Evolutionary conservation across 352 stramenopile genomes (phyloP), one percentile per base, ranked within the genome.

Genomic region (Aphanomyces stellatus): DNA sequence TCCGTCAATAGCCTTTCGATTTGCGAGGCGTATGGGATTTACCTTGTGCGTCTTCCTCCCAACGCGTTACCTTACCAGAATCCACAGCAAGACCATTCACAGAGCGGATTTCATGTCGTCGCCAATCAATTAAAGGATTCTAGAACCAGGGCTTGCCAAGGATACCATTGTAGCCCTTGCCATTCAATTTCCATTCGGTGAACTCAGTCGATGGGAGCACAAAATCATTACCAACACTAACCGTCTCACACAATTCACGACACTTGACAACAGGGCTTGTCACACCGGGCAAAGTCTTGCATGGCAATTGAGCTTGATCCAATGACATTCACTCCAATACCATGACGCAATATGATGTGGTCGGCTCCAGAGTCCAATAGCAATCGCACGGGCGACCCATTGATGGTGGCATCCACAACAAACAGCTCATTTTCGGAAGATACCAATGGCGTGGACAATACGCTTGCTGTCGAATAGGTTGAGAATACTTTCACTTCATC

Each of bases 91-190:
- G n/a, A n/a, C n/a, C 42, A 7, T 51, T n/a, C 13, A 51, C 42
- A 6, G 42, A 51, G 13, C n/a, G 13, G 42, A 51, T 51, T 8
- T n/a, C 13, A 33, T 48, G 53, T 17, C 53, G 34, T 17, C 25
- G 27, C 62, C 62, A 69, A 33, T 69, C 46, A 30, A 69, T 63
- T 0, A 42, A 15, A 40, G 46, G 62, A 51, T 69, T 69, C 24
- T 37, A 11, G 19, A 69, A 59, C 62, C 62, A 69, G n/a, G 62
- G 28, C 53, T 69, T 41, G 13, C 62, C 46, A 17, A 69, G 51
- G 19, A 69, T 69, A 19, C 33, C 33, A 15, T 69, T 7, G 2
- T 59, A 69, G 7, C 8, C 13, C 42, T 62, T 63, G 3, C 24
- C 41, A 17, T 13, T 2, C 6, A 63, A 33, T 27, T 63, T 28